Evolutionary conservation across 345 rosid species (phyloP), one percentile per base, ranked within the genome.

Genomic region (Conringia planisiliqua): DNA sequence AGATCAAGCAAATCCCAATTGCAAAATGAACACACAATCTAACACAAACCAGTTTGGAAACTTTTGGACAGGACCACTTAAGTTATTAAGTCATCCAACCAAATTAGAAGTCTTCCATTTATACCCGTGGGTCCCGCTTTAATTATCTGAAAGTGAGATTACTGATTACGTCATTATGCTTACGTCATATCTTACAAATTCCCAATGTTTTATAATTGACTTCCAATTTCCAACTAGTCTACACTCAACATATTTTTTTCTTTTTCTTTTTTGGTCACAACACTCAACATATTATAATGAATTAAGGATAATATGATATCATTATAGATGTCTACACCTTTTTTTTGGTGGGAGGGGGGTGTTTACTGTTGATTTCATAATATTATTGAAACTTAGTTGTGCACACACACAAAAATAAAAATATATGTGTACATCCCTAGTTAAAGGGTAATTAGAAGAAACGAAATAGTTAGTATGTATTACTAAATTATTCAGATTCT

Each of bases 131-230:
- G 42, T 43, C 70, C 70, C 35, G 17, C 51, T 43, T 59, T 32
- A 36, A 38, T 20, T 36, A 9, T 8, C 27, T 40, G 62, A 68
- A 75, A 67, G 39, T 68, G 74, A 54, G 58, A 27, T 69, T 62
- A 35, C 27, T 5, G 33, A 54, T 70, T 17, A 70, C 75, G 74
- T 76, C 75, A 69, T 4, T 11, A 14, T 9, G 63, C 73, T 56
- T 7, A 69, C 9, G 73, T 56, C 64, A 69, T 56, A 42, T 64
- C 50, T 40, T 40, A 40, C 8, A 12, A 36, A 7, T 18, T 61
- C 38, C 36, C 36, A 43, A n/a, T n/a, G n/a, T n/a, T n/a, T n/a
- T n/a, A 27, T 11, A 48, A 27, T 51, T 10, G 2, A 0, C 12
- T 24, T 51, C 3, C 16, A 50, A 0, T 22, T 10, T 22, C 43